A percentile compares a stretch with the other conserved stretches of the same genome.
Conservation (phyloP, 139 green algal genomes). For the Nannochloris sp. region DNA sequence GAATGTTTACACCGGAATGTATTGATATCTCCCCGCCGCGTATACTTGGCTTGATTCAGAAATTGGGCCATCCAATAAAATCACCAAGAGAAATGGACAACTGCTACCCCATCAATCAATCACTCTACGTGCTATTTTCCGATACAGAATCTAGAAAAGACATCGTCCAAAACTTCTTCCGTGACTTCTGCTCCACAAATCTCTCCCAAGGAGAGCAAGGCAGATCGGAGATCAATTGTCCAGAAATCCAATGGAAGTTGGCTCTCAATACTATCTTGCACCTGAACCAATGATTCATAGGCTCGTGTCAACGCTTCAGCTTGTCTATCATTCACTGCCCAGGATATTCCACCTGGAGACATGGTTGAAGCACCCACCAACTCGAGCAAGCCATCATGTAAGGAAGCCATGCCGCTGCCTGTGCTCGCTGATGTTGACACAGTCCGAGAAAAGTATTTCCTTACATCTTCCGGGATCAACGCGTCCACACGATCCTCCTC, state of each 20-base stretch:
- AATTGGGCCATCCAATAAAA: too few species aligned
- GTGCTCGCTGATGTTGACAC: conserved; percentile 57
- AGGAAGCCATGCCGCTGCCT: conserved; percentile 45
- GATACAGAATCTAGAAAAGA: conserved; percentile 84
- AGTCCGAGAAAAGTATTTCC: conserved; percentile 20
- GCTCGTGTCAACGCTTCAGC: conserved; percentile 70
- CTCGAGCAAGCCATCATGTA: conserved; percentile 43
- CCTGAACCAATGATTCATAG: conserved; percentile 41
- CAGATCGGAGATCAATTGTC: conserved; percentile 86
- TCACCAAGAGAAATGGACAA: too few species aligned
- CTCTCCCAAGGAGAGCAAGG: conserved; percentile 78
- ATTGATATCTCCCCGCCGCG: too few species aligned
- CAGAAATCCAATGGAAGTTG: conserved; percentile 89
- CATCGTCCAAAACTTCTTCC: conserved; percentile 73
- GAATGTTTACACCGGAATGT: too few species aligned
- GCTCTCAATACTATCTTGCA: conserved; percentile 46
- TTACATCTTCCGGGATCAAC: conserved; percentile 8
- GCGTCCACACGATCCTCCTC: neutral
- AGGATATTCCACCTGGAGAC: conserved; percentile 55
- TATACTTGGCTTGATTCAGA: too few species aligned
- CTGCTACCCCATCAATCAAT: too few species aligned
- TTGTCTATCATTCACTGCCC: conserved; percentile 88
- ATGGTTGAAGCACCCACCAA: conserved; percentile 30
- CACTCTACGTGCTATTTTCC: conserved; percentile 46
- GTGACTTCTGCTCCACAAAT: conserved; percentile 75